Percentiles rank a stretch among this genome's conserved stretches.
Conservation (phyloP, 148 eudicot species). For the Vaccinium macrocarpon region DNA sequence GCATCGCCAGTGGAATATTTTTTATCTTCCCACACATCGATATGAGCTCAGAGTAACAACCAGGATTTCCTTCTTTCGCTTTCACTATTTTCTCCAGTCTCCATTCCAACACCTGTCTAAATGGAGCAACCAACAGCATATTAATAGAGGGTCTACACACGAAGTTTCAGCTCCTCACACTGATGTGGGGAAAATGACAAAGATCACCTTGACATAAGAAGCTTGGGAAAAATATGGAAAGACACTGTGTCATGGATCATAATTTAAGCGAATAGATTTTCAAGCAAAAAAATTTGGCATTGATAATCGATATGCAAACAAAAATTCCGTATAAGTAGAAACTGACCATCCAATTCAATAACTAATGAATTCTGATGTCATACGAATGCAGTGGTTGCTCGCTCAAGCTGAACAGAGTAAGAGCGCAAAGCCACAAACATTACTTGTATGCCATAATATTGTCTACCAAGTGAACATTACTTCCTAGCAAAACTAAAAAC, state of each 20-base stretch:
- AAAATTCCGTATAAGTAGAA: not conserved
- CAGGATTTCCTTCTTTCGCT: slow-evolving; percentile 23
- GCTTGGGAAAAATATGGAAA: not conserved
- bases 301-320: not conserved
- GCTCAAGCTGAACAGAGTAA: too few species aligned
- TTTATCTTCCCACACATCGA: slow-evolving; percentile 39
- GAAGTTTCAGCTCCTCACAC: not conserved
- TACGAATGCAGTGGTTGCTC: not conserved
- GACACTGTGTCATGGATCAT: not conserved
- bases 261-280: not conserved
- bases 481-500: not conserved
- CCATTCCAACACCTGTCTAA: slow-evolving; percentile 55
- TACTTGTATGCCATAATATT: not conserved
- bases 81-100: slow-evolving; percentile 48
- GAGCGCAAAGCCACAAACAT: too few species aligned
- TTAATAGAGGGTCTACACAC: not conserved
- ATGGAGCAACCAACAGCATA: not conserved
- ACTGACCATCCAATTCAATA: not conserved
- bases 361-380: not conserved
- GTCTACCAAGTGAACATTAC: not conserved
- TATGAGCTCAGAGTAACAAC: slow-evolving; percentile 36
- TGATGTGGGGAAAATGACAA: not conserved
- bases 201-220: not conserved
- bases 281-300: not conserved
- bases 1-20: slow-evolving; percentile 36